A percentile compares a stretch with the other conserved stretches of the same genome.
Conservation (phyloP, 257 asterid genomes). For the Petrea volubilis region DNA sequence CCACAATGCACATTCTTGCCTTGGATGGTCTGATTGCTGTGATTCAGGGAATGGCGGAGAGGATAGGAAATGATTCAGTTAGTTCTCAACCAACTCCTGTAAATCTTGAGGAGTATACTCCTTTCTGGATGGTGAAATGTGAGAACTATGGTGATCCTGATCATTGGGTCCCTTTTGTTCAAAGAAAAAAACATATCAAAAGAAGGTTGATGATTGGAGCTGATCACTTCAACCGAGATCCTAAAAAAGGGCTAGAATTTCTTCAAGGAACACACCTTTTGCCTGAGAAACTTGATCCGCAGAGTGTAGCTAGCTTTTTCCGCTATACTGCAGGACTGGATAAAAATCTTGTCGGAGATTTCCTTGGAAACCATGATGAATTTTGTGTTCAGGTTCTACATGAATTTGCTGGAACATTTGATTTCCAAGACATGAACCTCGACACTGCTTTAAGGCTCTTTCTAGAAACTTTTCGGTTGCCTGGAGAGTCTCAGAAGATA, state of each 20-base stretch:
- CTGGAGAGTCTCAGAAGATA: slow-evolving; percentile 99
- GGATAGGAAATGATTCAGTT: slow-evolving; percentile 80
- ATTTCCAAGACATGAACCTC: slow-evolving; percentile 91
- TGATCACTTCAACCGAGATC: slow-evolving; percentile 97
- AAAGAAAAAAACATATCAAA: slow-evolving; percentile 77
- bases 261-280: slow-evolving; percentile 92
- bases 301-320: slow-evolving; percentile 97
- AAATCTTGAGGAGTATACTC: slow-evolving; percentile 74
- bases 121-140: slow-evolving; percentile 97
- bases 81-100: slow-evolving; percentile 57
- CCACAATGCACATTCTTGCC: slow-evolving; percentile 97
- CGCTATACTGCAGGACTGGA: slow-evolving; percentile 94
- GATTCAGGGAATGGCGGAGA: slow-evolving; percentile 99
- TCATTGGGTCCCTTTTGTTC: slow-evolving; percentile 90
- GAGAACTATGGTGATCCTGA: slow-evolving; percentile 81
- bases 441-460: slow-evolving; percentile 94
- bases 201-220: slow-evolving; percentile 97
- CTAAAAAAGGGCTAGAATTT: slow-evolving; percentile 94
- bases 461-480: slow-evolving; percentile 90
- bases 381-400: slow-evolving; percentile 96
- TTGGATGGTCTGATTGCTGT: slow-evolving; percentile 97
- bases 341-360: slow-evolving; percentile 97
- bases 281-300: slow-evolving; percentile 98
- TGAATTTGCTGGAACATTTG: slow-evolving; percentile 93
- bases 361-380: slow-evolving; percentile 97